Conservation (phyloP, 768 basidiomycete species). For the Cystobasidium tubakii region DNA sequence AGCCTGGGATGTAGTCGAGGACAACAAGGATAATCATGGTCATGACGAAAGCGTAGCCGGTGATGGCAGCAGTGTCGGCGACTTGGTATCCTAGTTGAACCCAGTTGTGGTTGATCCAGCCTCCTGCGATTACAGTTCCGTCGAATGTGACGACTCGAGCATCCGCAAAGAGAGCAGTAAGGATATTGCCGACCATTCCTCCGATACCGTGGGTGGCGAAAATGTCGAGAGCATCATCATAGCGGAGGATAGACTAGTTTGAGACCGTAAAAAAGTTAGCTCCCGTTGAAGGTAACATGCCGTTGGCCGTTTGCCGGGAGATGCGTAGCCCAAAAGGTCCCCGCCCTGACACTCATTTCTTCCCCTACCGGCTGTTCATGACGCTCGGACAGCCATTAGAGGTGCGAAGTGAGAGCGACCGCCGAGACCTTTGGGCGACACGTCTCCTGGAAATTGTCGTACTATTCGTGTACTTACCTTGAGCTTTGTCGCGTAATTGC, state of each 20-base stretch:
- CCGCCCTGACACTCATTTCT: too few species aligned
- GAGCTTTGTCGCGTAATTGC: conserved; percentile 81
- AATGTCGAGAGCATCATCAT: conserved; percentile 82
- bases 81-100: conserved; percentile 78
- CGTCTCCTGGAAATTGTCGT: too few species aligned
- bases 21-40: conserved; percentile 60
- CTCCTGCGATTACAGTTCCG: conserved; percentile 58
- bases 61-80: conserved; percentile 59
- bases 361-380: too few species aligned
- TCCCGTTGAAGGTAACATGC: too few species aligned
- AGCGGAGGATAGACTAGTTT: conserved; percentile 34
- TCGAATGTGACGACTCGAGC: conserved; percentile 62
- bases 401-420: too few species aligned
- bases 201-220: conserved; percentile 87
- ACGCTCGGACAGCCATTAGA: too few species aligned
- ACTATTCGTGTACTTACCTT: conserved; percentile 44
- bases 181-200: conserved; percentile 68
- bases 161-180: conserved; percentile 71
- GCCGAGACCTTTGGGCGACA: too few species aligned
- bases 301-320: too few species aligned
- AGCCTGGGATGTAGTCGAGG: conserved; percentile 53
- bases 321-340: too few species aligned
- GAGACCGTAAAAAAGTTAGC: conserved; percentile 50
- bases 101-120: conserved; percentile 67
- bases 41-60: conserved; percentile 53